phyloP scores from a whole-genome alignment of 306 rosid genomes.

The Clitoria ternatea region DNA sequence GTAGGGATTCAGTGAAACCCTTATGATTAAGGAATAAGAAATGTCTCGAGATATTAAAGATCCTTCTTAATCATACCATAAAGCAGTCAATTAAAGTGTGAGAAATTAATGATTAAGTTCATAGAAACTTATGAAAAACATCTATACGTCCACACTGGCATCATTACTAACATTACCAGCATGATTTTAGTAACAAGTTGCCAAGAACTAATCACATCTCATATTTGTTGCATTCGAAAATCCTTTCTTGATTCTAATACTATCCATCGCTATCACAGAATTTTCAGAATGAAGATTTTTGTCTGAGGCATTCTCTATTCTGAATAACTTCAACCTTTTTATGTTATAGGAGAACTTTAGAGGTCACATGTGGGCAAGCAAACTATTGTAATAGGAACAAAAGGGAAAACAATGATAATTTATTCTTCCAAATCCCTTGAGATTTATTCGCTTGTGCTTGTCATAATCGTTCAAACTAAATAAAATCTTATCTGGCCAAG shows the following conservation, averaged over 20 bases:
- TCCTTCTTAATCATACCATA: conserved; percentile 42
- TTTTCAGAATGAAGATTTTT: conserved; percentile 31
- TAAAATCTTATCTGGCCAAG: too few relatives aligned
- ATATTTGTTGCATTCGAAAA: conserved; percentile 16
- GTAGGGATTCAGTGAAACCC: conserved; percentile 55
- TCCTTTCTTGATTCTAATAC: conserved; percentile 27
- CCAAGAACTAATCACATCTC: conserved; percentile 31
- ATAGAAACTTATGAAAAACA: conserved; percentile 33
- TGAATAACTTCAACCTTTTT: not conserved
- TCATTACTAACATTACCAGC: conserved; percentile 24
- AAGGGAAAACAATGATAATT: not conserved
- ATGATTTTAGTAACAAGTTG: conserved; percentile 44
- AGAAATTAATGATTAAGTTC: conserved; percentile 41
- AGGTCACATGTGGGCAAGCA: not conserved
- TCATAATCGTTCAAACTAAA: conserved; percentile 36
- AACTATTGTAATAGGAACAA: not conserved
- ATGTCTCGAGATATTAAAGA: conserved; percentile 32
- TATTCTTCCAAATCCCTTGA: conserved; percentile 21
- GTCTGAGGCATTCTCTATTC: not conserved
- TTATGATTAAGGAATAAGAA: conserved; percentile 49
- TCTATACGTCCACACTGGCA: conserved; percentile 20
- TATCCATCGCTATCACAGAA: conserved; percentile 28
- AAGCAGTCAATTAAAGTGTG: conserved; percentile 40
- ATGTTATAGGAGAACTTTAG: not conserved
- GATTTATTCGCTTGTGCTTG: conserved; percentile 39